Base-by-base conservation (phyloP, 345 rosid species). In the Mercurialis annua region DNA sequence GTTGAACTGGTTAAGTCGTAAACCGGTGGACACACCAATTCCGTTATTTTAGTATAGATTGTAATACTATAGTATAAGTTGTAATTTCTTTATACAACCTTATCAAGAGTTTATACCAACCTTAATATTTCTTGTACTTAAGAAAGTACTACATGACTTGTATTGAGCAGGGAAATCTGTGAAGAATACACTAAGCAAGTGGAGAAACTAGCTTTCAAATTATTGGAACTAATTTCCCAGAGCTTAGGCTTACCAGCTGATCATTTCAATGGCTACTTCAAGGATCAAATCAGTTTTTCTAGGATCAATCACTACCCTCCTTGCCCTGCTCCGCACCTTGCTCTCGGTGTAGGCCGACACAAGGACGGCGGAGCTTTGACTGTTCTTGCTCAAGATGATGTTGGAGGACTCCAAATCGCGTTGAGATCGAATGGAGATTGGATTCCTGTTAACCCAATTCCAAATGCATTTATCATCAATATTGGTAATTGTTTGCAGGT, bases 271-370 rank as follows among this genome's bases (percentile, higher is more conserved):
- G 82, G 82, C 65, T 83, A 58, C 78, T 90, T 90, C 74, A 72
- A 82, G 43, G 92, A 87, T 23, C 93, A 92, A 65, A 84, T 76
- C 16, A 82, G 83, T 73, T 79, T 86, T 34, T 24, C 87, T 21
- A 72, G 98, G 78, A 64, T 88, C 30, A 88, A 93, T 61, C 80
- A 82, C 79, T 90, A 88, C 68, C 97, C 97, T 38, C 84, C 96
- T 7, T 90, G 98, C 49, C 96, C 94, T 10, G 73, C 72, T 36
- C 96, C 97, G 0, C 83, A 84, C 55, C 86, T 93, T 62, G 94
- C 97, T 51, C 87, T 90, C 16, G 98, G 98, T 2, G 90, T 88
- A 9, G 97, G 98, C 16, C 79, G 83, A 2, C 98, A 93, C 84
- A 87, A 87, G 74, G 98, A 93, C 47, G 85, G 80, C 1, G 89